Conservation (phyloP, 257 asterid genomes). For the Euphrasia confusa region DNA sequence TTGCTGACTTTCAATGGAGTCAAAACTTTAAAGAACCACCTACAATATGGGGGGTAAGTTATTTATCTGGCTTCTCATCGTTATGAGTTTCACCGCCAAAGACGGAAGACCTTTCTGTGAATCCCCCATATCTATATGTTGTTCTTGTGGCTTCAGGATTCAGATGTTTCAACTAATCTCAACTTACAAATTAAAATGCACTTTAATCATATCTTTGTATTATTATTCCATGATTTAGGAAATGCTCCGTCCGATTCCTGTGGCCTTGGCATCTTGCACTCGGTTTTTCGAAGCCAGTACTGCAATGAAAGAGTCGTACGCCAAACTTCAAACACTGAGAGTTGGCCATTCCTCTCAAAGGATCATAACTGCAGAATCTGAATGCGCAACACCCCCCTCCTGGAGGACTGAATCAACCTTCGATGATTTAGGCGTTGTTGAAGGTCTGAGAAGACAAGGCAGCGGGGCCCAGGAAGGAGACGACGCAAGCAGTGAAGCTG, state of each 20-base stretch:
- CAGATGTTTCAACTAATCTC: neutral
- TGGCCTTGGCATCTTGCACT: slow-evolving; percentile 95
- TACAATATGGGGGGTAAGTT: slow-evolving; percentile 90
- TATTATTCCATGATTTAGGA: slow-evolving; percentile 41
- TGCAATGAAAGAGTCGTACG: slow-evolving; percentile 88
- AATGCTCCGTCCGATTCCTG: slow-evolving; percentile 98
- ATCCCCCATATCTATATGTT: too few species aligned
- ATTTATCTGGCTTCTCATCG: slow-evolving; percentile 23
- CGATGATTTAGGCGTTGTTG: slow-evolving; percentile 42
- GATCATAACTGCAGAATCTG: slow-evolving; percentile 41
- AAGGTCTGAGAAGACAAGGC: slow-evolving; percentile 39
- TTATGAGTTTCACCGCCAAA: slow-evolving; percentile 7
- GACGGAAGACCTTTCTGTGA: neutral
- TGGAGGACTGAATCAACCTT: slow-evolving; percentile 71
- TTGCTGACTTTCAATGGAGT: slow-evolving; percentile 91
- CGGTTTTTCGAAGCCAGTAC: slow-evolving; percentile 96
- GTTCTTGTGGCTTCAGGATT: neutral
- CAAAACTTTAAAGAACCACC: slow-evolving; percentile 97
- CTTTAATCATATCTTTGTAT: too few species aligned
- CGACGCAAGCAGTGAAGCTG: slow-evolving; percentile 27
- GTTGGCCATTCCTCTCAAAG: slow-evolving; percentile 63
- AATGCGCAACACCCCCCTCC: slow-evolving; percentile 68
- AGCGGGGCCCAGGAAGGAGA: slow-evolving; percentile 37
- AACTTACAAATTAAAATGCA: neutral
- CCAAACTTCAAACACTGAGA: slow-evolving; percentile 79